Conservation (phyloP, 2,329 filamentous ascomycete genomes). For the Byssoonygena ceratinophila region DNA sequence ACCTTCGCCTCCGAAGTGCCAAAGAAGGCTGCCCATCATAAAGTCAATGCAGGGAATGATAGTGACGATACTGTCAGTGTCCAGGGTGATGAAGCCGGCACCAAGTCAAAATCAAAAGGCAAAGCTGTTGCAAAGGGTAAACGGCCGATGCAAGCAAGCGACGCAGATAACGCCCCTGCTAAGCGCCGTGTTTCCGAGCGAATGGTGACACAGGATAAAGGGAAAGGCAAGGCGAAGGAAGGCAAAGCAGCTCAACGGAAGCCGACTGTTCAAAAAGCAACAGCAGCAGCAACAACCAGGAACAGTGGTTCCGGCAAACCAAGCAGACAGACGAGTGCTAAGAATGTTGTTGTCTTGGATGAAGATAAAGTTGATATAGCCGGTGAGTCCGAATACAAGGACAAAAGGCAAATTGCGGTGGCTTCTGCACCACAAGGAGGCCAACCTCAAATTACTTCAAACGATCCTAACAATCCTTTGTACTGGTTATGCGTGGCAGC, state of each 20-base stretch:
- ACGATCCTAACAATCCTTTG: not conserved
- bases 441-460: not conserved
- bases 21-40: not conserved
- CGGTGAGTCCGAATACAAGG: not conserved
- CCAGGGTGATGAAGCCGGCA: not conserved
- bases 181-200: not conserved
- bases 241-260: not conserved
- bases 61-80: not conserved
- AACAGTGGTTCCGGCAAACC: not conserved
- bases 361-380: not conserved
- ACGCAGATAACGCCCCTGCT: not conserved
- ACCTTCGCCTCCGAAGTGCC: constrained; percentile 11
- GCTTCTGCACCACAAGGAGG: not conserved
- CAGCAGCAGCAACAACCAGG: not conserved
- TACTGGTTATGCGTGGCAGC: constrained; percentile 4
- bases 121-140: not conserved
- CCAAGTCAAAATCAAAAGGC: not conserved
- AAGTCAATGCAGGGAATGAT: not conserved
- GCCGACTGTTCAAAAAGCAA: not conserved
- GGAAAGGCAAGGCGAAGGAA: not conserved
- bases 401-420: too few species aligned
- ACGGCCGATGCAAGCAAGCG: not conserved
- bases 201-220: not conserved
- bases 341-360: not conserved
- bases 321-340: not conserved